Evolutionary conservation across 208 protist genomes (phyloP).

Genomic region (Giardia muris): DNA sequence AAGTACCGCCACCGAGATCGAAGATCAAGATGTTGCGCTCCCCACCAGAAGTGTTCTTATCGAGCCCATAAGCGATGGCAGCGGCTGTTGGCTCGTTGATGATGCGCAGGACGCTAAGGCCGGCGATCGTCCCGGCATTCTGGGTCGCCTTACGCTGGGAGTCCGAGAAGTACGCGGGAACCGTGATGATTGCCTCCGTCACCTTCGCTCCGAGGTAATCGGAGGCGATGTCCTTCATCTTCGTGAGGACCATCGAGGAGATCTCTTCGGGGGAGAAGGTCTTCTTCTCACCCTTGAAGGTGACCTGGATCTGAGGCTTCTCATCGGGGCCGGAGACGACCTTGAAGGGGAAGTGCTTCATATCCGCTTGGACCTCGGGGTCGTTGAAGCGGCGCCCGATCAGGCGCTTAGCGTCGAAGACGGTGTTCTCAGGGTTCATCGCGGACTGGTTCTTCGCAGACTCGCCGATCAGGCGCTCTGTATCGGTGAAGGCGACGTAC

Average conservation of each 20-base stretch:
- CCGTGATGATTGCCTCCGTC: conserved; percentile 78
- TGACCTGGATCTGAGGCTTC: conserved; percentile 36
- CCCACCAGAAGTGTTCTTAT: conserved; percentile 59
- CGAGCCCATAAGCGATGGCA: conserved; percentile 80
- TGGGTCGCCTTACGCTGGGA: conserved; percentile 93
- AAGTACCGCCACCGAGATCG: conserved; percentile 71
- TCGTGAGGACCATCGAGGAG: conserved; percentile 73
- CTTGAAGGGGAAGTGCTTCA: conserved; percentile 21
- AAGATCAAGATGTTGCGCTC: conserved; percentile 36
- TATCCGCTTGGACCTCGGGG: background rate
- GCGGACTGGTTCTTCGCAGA: conserved; percentile 72
- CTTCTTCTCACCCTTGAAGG: conserved; percentile 60
- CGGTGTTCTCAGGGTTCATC: conserved; percentile 59
- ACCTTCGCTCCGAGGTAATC: conserved; percentile 70
- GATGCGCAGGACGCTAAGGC: conserved; percentile 83
- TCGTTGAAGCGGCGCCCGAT: conserved; percentile 30
- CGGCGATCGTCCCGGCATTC: conserved; percentile 86
- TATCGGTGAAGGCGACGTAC: conserved; percentile 86
- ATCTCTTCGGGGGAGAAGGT: conserved; percentile 79
- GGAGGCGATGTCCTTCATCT: conserved; percentile 88
- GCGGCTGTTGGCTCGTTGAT: conserved; percentile 91
- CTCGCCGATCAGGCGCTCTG: conserved; percentile 76
- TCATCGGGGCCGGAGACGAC: conserved; percentile 3
- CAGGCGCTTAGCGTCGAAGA: conserved; percentile 36
- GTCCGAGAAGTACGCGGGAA: conserved; percentile 98